These are phyloP conservation scores for Dillenia turbinata DNA, from an alignment of 164 flowering plant genomes.

Conservation along the genomic window DNA sequence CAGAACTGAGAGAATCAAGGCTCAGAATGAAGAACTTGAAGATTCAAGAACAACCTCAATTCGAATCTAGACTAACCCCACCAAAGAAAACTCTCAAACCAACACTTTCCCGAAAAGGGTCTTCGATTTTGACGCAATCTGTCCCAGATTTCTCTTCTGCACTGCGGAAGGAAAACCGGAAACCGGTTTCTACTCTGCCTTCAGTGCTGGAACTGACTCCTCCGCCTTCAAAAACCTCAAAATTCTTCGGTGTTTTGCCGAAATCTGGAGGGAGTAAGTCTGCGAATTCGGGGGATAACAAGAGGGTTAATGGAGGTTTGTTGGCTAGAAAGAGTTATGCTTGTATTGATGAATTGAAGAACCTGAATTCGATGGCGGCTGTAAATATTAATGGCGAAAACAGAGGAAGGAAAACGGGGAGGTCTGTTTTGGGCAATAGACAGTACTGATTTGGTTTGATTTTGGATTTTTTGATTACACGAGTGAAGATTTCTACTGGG, in stretches of 20 bases:
- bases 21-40: slow-evolving; percentile 18
- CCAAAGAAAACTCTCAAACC: slow-evolving; percentile 27
- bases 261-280: slow-evolving; percentile 32
- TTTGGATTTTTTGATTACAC: not conserved
- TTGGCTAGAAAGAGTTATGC: slow-evolving; percentile 8
- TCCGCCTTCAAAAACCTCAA: slow-evolving; percentile 16
- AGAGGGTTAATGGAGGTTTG: not conserved
- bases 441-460: not conserved
- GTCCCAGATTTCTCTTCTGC: slow-evolving; percentile 43
- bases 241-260: slow-evolving; percentile 10
- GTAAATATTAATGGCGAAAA: too few relatives aligned
- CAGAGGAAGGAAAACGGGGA: too few relatives aligned
- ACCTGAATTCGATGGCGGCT: not conserved
- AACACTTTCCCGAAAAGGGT: not conserved
- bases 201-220: slow-evolving; percentile 27
- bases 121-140: slow-evolving; percentile 31
- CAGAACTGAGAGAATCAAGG: slow-evolving; percentile 30
- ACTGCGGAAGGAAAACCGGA: slow-evolving; percentile 39
- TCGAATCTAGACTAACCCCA: slow-evolving; percentile 16
- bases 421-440: too few relatives aligned
- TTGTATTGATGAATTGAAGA: not conserved
- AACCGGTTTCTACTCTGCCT: slow-evolving; percentile 12
- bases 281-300: slow-evolving; percentile 36
- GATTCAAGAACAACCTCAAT: slow-evolving; percentile 5
- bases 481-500: not conserved